These are phyloP conservation scores for Paraphoma chrysanthemicola DNA, from an alignment of 2,329 filamentous ascomycete species.

Conservation along the genomic window DNA sequence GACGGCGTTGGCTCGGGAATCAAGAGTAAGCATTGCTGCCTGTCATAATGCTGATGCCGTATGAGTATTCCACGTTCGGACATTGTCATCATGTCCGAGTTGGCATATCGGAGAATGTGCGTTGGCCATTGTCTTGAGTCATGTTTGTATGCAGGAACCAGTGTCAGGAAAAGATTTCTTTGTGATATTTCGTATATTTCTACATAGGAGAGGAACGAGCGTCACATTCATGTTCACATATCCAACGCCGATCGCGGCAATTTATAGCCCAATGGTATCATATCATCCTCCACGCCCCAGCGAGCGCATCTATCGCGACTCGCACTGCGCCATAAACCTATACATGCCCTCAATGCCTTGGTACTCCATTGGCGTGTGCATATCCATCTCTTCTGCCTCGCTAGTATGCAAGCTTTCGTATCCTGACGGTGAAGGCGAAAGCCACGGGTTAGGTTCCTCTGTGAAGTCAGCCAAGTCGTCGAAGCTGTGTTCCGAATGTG, in stretches of 20 bases:
- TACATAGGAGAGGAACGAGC: slow-evolving; percentile 30
- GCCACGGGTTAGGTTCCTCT: slow-evolving; percentile 60
- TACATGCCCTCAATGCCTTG: slow-evolving; percentile 72
- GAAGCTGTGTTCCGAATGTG: slow-evolving; percentile 44
- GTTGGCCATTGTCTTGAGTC: too few species aligned
- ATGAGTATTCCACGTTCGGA: too few species aligned
- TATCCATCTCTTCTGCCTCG: slow-evolving; percentile 52
- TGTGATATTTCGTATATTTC: neutral
- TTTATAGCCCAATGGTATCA: slow-evolving; percentile 39
- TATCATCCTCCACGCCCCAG: slow-evolving; percentile 8
- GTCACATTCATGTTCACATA: slow-evolving; percentile 7
- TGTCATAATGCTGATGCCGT: too few species aligned
- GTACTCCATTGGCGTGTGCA: slow-evolving; percentile 60
- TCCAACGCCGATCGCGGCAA: slow-evolving; percentile 23
- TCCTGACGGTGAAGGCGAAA: slow-evolving; percentile 56
- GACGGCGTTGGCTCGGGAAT: neutral
- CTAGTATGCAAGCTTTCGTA: slow-evolving; percentile 66
- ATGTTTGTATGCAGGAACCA: too few species aligned
- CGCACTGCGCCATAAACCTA: slow-evolving; percentile 69
- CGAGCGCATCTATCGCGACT: slow-evolving; percentile 44
- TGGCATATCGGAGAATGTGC: too few species aligned
- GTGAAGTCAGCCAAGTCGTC: slow-evolving; percentile 52
- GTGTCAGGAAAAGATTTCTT: too few species aligned
- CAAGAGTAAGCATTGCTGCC: too few species aligned
- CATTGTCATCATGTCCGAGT: too few species aligned